A percentile compares a stretch with the other conserved stretches of the same genome.
Conservation (phyloP, 2,329 filamentous ascomycete species). For the Cladosporium phlei region DNA sequence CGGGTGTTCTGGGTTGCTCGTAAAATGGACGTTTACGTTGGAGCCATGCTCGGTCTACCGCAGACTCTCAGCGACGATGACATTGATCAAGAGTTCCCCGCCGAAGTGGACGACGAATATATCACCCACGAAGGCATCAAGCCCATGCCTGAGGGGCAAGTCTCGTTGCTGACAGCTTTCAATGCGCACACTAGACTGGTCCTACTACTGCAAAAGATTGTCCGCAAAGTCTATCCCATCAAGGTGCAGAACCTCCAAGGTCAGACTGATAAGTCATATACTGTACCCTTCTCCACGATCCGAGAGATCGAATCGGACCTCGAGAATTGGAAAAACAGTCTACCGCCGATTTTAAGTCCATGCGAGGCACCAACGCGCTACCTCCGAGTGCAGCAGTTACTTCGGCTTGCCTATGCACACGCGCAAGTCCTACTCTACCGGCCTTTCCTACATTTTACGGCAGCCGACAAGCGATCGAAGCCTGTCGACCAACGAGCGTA, state of each 20-base stretch:
- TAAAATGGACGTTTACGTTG: conserved; percentile 50
- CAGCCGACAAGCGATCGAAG: conserved; percentile 49
- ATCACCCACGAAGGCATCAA: conserved; percentile 46
- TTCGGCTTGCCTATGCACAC: conserved; percentile 76
- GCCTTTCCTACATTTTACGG: conserved; percentile 79
- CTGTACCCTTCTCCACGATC: conserved; percentile 60
- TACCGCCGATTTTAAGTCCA: conserved; percentile 74
- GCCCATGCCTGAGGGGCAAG: conserved; percentile 51
- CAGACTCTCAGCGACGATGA: conserved; percentile 47
- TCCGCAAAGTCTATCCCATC: conserved; percentile 60
- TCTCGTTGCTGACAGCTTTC: conserved; percentile 55
- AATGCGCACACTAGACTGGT: conserved; percentile 58
- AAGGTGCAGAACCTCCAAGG: conserved; percentile 41
- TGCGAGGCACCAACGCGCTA: conserved; percentile 72
- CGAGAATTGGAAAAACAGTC: conserved; percentile 57
- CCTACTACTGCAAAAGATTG: conserved; percentile 56
- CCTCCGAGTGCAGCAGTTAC: conserved; percentile 61
- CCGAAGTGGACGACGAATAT: conserved; percentile 48
- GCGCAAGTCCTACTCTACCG: conserved; percentile 79
- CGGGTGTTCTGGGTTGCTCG: conserved; percentile 50
- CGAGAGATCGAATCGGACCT: conserved; percentile 61
- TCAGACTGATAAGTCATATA: conserved; percentile 50
- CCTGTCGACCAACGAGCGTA: conserved; percentile 71
- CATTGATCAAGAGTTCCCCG: conserved; percentile 45
- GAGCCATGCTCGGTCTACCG: conserved; percentile 47